Evolutionary conservation across 208 protist genomes (phyloP).

Genomic region (Crithidia acanthocephali): DNA sequence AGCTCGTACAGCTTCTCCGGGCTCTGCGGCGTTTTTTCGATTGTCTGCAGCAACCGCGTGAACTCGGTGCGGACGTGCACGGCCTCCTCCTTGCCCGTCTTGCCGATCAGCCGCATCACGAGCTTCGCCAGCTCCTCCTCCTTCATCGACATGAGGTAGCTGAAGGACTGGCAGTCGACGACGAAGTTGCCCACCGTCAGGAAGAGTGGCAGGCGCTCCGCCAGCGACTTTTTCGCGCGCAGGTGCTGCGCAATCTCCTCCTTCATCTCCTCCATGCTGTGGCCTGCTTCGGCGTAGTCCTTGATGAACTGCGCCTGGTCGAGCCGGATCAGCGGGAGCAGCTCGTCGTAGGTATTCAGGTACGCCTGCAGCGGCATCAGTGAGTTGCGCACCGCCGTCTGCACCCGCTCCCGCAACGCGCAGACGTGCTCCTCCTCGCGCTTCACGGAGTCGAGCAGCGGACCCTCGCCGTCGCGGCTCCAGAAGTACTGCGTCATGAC

Average conservation of each 20-base stretch:
- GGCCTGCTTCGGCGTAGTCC: slow-evolving; percentile 80
- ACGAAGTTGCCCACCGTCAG: slow-evolving; percentile 95
- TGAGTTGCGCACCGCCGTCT: slow-evolving; percentile 55
- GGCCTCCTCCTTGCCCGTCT: slow-evolving; percentile 77
- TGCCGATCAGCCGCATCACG: slow-evolving; percentile 93
- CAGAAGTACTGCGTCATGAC: slow-evolving; percentile 96
- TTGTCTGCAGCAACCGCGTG: slow-evolving; percentile 75
- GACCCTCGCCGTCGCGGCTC: slow-evolving; percentile 89
- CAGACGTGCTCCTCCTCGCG: slow-evolving; percentile 87
- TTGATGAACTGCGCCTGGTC: slow-evolving; percentile 88
- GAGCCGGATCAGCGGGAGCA: slow-evolving; percentile 88
- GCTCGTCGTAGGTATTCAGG: slow-evolving; percentile 90
- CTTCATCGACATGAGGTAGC: slow-evolving; percentile 93
- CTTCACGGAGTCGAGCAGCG: slow-evolving; percentile 90
- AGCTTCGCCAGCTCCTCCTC: slow-evolving; percentile 92
- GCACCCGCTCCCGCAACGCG: slow-evolving; percentile 73
- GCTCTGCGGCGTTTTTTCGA: slow-evolving; percentile 87
- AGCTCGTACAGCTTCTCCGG: slow-evolving; percentile 93
- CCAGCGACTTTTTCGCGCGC: slow-evolving; percentile 87
- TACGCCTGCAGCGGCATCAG: slow-evolving; percentile 90
- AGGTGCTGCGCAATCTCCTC: slow-evolving; percentile 92
- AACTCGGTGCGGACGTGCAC: slow-evolving; percentile 85
- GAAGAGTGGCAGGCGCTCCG: slow-evolving; percentile 89
- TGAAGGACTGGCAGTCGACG: slow-evolving; percentile 95
- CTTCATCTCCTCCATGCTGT: slow-evolving; percentile 92